A percentile compares a stretch with the other conserved stretches of the same genome.
Evolutionary conservation across 306 rosid genomes (phyloP).

Genomic region (Cucurbita maxima): DNA sequence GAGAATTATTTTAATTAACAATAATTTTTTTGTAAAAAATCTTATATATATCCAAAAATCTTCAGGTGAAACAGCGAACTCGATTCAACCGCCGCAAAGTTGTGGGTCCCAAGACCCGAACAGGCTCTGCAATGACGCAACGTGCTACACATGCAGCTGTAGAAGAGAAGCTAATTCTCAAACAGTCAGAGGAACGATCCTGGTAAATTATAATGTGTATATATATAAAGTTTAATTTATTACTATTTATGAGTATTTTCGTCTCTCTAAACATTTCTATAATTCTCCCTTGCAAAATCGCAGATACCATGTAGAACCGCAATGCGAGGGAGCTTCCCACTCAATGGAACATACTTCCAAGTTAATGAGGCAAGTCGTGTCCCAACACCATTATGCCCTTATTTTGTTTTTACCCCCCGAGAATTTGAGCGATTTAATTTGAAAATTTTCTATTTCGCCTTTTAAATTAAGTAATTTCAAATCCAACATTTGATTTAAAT

Average conservation of each 20-base stretch:
- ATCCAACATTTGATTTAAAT: too few relatives aligned
- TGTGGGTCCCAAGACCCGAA: conserved; percentile 40
- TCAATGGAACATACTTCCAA: conserved; percentile 89
- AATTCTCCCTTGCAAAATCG: not conserved
- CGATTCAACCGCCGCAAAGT: conserved; percentile 45
- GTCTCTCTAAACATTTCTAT: not conserved
- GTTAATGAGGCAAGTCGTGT: conserved; percentile 58
- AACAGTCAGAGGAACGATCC: conserved; percentile 69
- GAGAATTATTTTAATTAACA: not conserved
- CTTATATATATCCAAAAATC: not conserved
- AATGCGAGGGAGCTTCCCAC: conserved; percentile 82
- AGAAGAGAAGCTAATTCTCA: conserved; percentile 58
- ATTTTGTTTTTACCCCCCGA: too few relatives aligned
- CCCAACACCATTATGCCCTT: not conserved
- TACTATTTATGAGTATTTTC: not conserved
- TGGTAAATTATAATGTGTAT: conserved; percentile 24
- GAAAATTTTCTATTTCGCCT: too few relatives aligned
- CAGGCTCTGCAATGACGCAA: conserved; percentile 40
- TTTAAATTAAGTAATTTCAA: too few relatives aligned
- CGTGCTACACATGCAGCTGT: conserved; percentile 64
- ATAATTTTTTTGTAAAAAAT: not conserved
- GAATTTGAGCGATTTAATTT: not conserved
- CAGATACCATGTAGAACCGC: conserved; percentile 94
- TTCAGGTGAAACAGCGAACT: conserved; percentile 67
- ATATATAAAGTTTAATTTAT: not conserved